A percentile compares a stretch with the other conserved stretches of the same genome.
Conservation (phyloP, 805 yeast genomes). For the Ogataea haglerorum region DNA sequence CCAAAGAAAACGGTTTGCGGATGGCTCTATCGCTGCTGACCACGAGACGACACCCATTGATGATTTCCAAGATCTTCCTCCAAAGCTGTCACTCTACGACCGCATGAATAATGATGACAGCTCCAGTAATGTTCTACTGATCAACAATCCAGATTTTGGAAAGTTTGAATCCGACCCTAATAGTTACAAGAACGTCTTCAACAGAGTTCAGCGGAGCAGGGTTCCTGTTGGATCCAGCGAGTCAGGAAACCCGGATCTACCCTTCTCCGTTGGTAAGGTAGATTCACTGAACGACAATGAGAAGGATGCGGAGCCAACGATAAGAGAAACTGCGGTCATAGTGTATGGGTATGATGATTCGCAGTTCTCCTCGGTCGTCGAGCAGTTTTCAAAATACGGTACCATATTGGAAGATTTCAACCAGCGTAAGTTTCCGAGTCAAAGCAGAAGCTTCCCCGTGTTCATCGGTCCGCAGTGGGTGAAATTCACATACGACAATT, state of each 20-base stretch:
- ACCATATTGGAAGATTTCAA: constrained; percentile 72
- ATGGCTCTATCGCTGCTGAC: not conserved
- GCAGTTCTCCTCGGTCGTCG: constrained; percentile 60
- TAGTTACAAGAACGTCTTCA: constrained; percentile 44
- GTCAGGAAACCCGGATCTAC: constrained; percentile 11
- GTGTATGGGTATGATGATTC: constrained; percentile 89
- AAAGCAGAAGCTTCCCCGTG: constrained; percentile 50
- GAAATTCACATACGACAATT: constrained; percentile 77
- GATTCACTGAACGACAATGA: constrained; percentile 14
- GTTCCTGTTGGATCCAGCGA: constrained; percentile 9
- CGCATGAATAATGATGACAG: constrained; percentile 38
- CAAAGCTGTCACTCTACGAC: constrained; percentile 48
- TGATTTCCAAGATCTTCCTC: constrained; percentile 44
- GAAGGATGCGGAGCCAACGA: constrained; percentile 24
- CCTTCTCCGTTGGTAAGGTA: constrained; percentile 14
- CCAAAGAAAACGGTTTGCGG: constrained; percentile 20
- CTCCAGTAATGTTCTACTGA: constrained; percentile 35
- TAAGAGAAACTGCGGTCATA: constrained; percentile 61
- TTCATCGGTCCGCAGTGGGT: constrained; percentile 89
- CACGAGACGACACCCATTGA: constrained; percentile 24
- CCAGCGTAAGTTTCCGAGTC: constrained; percentile 3
- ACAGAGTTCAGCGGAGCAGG: constrained; percentile 27
- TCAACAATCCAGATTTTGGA: constrained; percentile 26
- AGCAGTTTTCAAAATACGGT: constrained; percentile 78
- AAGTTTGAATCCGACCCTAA: constrained; percentile 42